A percentile compares a stretch with the other conserved stretches of the same genome.
Conservation (phyloP, 2,329 filamentous ascomycete genomes). For the Dactylonectria macrodidyma region DNA sequence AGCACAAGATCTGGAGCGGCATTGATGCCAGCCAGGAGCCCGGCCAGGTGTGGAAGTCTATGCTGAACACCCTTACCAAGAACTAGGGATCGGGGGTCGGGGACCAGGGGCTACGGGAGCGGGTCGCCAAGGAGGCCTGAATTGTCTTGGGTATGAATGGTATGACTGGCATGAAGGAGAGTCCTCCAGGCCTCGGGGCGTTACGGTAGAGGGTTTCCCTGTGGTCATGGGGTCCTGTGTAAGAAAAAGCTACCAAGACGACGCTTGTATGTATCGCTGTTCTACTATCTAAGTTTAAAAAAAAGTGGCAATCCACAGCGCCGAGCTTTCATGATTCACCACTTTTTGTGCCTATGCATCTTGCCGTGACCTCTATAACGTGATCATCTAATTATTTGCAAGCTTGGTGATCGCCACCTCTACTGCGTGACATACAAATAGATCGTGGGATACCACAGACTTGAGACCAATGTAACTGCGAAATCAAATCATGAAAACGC, state of each 20-base stretch:
- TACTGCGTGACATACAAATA: not conserved
- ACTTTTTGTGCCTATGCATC: not conserved
- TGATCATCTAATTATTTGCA: not conserved
- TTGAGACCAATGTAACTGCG: not conserved
- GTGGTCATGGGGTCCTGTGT: conserved; percentile 46
- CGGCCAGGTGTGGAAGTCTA: conserved; percentile 93
- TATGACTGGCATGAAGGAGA: conserved; percentile 41
- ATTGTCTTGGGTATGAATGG: conserved; percentile 47
- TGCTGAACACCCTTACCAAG: conserved; percentile 85
- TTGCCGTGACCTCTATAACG: not conserved
- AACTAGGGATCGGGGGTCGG: conserved; percentile 2
- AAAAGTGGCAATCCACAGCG: conserved; percentile 41
- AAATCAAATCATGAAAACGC: not conserved
- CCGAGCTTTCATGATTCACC: conserved; percentile 17
- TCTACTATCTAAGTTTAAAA: conserved; percentile 37
- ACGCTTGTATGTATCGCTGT: conserved; percentile 50
- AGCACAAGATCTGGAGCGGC: conserved; percentile 95
- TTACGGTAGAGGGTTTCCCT: conserved; percentile 48
- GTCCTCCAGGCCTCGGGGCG: conserved; percentile 45
- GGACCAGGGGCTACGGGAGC: conserved; percentile 8
- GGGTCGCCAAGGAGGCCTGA: conserved; percentile 19
- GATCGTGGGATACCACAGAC: too few species aligned
- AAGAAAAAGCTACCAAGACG: conserved; percentile 46
- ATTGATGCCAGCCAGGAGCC: conserved; percentile 98
- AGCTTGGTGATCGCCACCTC: not conserved